A percentile compares a stretch with the other conserved stretches of the same genome.
These are phyloP conservation scores for Mikania micrantha DNA, from an alignment of 129 eudicot species.

Conservation along the genomic window DNA sequence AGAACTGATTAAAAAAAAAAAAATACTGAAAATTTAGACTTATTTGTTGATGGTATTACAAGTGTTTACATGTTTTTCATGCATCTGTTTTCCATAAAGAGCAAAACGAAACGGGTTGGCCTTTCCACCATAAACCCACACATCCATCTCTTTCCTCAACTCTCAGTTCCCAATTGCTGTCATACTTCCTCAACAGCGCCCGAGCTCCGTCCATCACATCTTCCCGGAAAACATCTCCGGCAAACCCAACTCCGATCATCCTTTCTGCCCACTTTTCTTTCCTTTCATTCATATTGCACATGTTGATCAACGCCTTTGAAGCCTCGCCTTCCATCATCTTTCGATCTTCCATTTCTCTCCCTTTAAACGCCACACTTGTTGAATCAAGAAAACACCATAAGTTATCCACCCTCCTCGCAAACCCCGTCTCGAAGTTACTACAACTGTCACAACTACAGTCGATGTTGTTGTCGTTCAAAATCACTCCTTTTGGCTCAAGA, in stretches of 20 bases:
- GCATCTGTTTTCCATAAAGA: conserved; percentile 59
- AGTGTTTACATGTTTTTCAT: conserved; percentile 5
- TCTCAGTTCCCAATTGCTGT: conserved; percentile 63
- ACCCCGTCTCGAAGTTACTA: conserved; percentile 52
- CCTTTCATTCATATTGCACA: conserved; percentile 60
- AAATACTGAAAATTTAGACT: not conserved
- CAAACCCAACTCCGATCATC: conserved; percentile 54
- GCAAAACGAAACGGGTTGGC: conserved; percentile 73
- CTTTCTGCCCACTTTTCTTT: conserved; percentile 74
- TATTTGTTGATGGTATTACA: not conserved
- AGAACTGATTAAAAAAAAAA: not conserved
- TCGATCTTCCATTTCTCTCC: conserved; percentile 80
- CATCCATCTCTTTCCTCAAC: conserved; percentile 51
- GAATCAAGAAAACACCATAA: conserved; percentile 80
- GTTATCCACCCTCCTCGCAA: conserved; percentile 49
- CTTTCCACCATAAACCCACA: conserved; percentile 74
- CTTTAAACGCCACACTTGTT: conserved; percentile 72
- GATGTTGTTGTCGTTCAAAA: conserved; percentile 59
- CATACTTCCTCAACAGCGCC: conserved; percentile 72
- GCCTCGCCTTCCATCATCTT: conserved; percentile 86
- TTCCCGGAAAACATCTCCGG: conserved; percentile 46
- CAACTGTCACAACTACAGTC: conserved; percentile 71
- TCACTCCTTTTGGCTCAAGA: conserved; percentile 64
- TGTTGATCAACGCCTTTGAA: conserved; percentile 52
- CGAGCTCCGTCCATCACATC: conserved; percentile 65